A percentile compares a stretch with the other conserved stretches of the same genome.
Conservation (phyloP, 805 yeast genomes). For the Suhomyces pyralidae region DNA sequence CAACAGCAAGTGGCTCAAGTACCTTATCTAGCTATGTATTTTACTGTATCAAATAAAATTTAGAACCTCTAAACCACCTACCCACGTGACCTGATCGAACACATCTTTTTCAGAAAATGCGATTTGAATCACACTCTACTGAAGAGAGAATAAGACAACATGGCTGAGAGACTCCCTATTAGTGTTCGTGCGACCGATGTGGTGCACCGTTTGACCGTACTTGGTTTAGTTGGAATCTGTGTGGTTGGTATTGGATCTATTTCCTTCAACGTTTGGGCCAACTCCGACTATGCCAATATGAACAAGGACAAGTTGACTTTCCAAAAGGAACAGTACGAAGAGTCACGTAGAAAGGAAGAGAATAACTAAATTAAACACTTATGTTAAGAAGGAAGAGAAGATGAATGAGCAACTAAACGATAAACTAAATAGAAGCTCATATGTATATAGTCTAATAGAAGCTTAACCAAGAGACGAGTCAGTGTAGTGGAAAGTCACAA, state of each 20-base stretch:
- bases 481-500: neutral
- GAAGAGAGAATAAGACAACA: neutral
- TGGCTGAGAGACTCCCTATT: conserved; percentile 32
- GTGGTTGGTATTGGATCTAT: conserved; percentile 40
- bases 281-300: conserved; percentile 43
- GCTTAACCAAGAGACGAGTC: neutral
- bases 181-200: conserved; percentile 44
- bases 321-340: conserved; percentile 30
- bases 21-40: conserved; percentile 24
- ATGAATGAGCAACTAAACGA: neutral
- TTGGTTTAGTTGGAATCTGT: conserved; percentile 41
- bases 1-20: conserved; percentile 36
- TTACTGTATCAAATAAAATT: neutral
- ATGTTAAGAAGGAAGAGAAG: neutral
- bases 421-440: neutral
- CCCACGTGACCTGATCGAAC: neutral
- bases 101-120: neutral
- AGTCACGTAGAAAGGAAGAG: conserved; percentile 18
- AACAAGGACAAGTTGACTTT: conserved; percentile 40
- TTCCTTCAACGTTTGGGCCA: conserved; percentile 39
- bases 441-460: neutral
- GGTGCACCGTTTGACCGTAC: conserved; percentile 41
- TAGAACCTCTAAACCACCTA: neutral
- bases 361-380: neutral
- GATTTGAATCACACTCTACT: neutral